Base-by-base conservation (phyloP, 306 rosid genomes). In the Rosa chinensis region DNA sequence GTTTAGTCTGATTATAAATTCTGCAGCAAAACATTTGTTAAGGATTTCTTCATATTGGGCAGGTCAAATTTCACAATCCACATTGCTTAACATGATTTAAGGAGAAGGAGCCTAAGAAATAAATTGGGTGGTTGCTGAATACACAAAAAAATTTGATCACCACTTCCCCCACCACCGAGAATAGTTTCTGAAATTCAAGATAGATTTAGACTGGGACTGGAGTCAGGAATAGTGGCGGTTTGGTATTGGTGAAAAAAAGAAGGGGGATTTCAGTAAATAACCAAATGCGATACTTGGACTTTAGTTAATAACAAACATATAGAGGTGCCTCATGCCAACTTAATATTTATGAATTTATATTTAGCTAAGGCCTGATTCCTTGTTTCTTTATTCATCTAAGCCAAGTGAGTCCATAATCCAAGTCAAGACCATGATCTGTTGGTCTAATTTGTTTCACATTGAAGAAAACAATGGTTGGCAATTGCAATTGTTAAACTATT, bases 361-460 rank as follows among this genome's bases (percentile, higher is more conserved):
- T 35, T 16, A 64, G 44, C 44, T 64, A 6, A 64, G 40, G 37
- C 21, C 23, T 37, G 70, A 37, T 37, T 66, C 37, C 6, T 14
- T 64, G 12, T 37, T 66, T 67, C 0, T 67, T 67, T 68, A 68
- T 42, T 4, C 0, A 39, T 14, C 70, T 35, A 8, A 16, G 21
- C 43, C 44, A 66, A 66, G 23, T 61, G 78, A 55, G 66, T 73
- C 80, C 86, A 73, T 68, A 75, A 82, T 82, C 84, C 84, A 64
- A 79, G 86, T 82, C 86, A 84, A 82, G 83, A 70, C 71, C 67
- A 79, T 81, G 75, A 66, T 79, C 77, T 75, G 78, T 64, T 85
- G 63, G 78, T 83, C 80, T 70, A 75, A 81, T 86, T 73, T 87
- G 89, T 85, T 87, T 49, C 39, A 6, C 62, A 35, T 82, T 50